Percentiles rank a stretch among this genome's conserved stretches.
phyloP scores from a whole-genome alignment of 1,139 yeast species.

The Chernovozyma sophiae-reginae region DNA sequence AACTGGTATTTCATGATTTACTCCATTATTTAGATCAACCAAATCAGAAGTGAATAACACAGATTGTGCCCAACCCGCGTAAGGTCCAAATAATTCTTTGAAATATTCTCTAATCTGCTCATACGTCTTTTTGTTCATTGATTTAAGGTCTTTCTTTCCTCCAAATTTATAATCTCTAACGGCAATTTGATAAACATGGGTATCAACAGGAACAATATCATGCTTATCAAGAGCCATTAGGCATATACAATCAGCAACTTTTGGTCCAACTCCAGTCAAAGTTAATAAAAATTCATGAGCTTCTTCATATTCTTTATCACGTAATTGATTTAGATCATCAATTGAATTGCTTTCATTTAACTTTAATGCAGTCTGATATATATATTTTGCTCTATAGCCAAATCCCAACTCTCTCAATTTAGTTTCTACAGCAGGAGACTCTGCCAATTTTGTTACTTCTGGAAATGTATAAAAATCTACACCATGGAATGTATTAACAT shows the following conservation, averaged over 20 bases:
- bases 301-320: conserved; percentile 46
- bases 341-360: conserved; percentile 15
- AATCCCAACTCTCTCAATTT: conserved; percentile 62
- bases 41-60: conserved; percentile 86
- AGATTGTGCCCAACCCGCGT: conserved; percentile 98
- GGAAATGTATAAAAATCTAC: conserved; percentile 73
- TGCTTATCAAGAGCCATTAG: conserved; percentile 89
- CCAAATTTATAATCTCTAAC: conserved; percentile 69
- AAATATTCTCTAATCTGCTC: conserved; percentile 59
- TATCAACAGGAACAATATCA: conserved; percentile 90
- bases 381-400: conserved; percentile 91
- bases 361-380: conserved; percentile 66
- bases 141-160: conserved; percentile 42
- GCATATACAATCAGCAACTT: conserved; percentile 90
- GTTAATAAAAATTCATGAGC: conserved; percentile 64
- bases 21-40: conserved; percentile 56
- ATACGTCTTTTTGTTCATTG: conserved; percentile 58
- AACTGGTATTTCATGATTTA: conserved; percentile 24
- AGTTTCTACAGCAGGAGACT: conserved; percentile 33
- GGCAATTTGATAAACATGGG: conserved; percentile 94
- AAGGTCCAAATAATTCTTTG: conserved; percentile 72
- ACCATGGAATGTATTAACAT: conserved; percentile 53
- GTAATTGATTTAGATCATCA: conserved; percentile 32
- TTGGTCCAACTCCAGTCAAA: conserved; percentile 92
- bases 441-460: conserved; percentile 45